Base-by-base conservation (phyloP, 2,329 filamentous ascomycete genomes). In the Arthrobotrys megalospora region DNA sequence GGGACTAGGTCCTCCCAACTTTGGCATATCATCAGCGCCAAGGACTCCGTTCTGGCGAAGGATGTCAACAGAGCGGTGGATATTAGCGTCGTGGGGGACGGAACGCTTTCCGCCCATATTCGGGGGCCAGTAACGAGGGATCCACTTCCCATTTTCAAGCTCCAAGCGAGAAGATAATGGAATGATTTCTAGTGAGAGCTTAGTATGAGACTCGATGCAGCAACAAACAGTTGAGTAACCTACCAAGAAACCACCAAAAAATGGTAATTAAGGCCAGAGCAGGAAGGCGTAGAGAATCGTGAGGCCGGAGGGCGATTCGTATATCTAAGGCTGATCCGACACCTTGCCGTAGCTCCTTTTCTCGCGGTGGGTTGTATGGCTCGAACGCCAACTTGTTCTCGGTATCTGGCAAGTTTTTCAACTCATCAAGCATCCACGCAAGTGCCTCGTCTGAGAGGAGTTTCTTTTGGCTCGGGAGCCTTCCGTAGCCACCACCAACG, bases 351-450 rank as follows among this genome's bases (percentile, higher is more conserved):
- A 6, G 36, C 8, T 38, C 36, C 12, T 38, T 38, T 38, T 38
- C 36, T 12, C 7, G 36, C 2, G 36, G 36, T 12, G 36, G 36
- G 36, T 12, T 38, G 12, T 38, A 38, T 12, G 36, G 36, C 36
- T 38, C 36, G 36, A 38, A 38, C 12, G 36, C 36, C 36, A 38
- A 38, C 36, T 38, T 38, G 36, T 38, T 38, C 36, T 38, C 36
- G 12, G 36, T 38, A 8, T 38, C 36, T 12, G 36, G 36, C 36
- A 52, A 28, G 10, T 10, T 71, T 7, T 80, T 62, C 2, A 87
- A 81, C 79, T 88, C 86, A 1, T 84, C 84, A 45, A 88, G 85
- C 87, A 88, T 88, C 87, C 87, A 88, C 10, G 85, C 84, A 0
- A 88, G 82, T 1, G 87, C 84, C n/a, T 87, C 84, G 71, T 88